Evolutionary conservation across 495 filamentous ascomycete species (phyloP), one percentile per base, ranked within the genome.

Genomic region (Friedmanniomyces endolithicus): DNA sequence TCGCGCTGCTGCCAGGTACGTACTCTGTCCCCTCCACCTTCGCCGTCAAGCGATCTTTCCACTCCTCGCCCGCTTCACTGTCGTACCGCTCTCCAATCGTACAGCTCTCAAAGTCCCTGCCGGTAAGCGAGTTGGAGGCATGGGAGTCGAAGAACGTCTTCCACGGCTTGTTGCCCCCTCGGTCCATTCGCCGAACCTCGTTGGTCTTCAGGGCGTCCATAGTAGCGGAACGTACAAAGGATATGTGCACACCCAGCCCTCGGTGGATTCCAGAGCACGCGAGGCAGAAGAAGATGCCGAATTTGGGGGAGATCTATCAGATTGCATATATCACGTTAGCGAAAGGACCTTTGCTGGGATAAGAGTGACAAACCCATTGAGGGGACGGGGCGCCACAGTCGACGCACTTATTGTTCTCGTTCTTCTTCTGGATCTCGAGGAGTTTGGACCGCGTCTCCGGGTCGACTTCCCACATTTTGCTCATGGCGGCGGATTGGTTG

Each of bases 201-300:
- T 74, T 73, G 58, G 78, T 78, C 67, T 98, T 98, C 74, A 98
- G 96, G 54, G 86, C 85, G 74, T 98, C 92, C 92, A 98, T 98
- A 45, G 86, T 94, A 59, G 97, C 88, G 56, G 81, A 87, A 58
- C 92, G 85, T 51, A 98, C 88, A 72, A 98, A 98, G 65, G 88
- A 95, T 65, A 98, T 95, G 74, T 98, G 92, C 25, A 98, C 92
- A 50, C 92, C 92, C 16, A 98, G 79, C 2, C 88, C 86, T 61
- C 92, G 86, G 73, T 98, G 92, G 25, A 88, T 87, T 58, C 92
- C 92, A 47, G 92, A 92, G 72, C 92, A 98, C 56, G 82, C 86
- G 41, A 98, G 82, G 71, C 92, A 98, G 73, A 97, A 95, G 71
- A 98, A 98, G 70, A 94, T 86, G 60, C 80, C 80, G 67, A 85